Conservation (phyloP, 176 grass and related monocot genomes). For the Musa itinerans region DNA sequence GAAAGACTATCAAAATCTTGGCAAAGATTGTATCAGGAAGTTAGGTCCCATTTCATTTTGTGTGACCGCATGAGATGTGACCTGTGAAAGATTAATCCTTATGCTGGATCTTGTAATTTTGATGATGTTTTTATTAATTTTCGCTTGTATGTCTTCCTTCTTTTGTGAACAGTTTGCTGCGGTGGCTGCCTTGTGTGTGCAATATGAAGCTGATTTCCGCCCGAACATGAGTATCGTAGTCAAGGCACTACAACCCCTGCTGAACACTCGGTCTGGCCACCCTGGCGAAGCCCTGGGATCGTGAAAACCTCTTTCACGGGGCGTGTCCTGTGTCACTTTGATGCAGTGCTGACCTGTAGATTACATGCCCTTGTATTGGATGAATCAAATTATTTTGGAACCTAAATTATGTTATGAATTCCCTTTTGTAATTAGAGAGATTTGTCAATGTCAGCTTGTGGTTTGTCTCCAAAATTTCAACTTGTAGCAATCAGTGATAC, state of each 20-base stretch:
- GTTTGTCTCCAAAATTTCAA: too few species aligned
- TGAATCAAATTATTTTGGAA: background rate
- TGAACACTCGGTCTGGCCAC: background rate
- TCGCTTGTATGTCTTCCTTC: background rate
- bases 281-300: background rate
- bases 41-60: background rate
- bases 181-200: background rate
- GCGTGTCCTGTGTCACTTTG: background rate
- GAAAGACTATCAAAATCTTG: too few species aligned
- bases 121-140: background rate
- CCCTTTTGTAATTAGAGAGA: too few species aligned
- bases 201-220: conserved; percentile 2
- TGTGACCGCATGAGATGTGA: background rate
- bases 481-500: too few species aligned
- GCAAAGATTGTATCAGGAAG: background rate
- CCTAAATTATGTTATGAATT: too few species aligned
- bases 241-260: conserved; percentile 1
- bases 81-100: background rate
- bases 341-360: background rate
- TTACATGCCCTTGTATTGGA: background rate
- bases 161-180: background rate
- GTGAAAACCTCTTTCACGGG: background rate
- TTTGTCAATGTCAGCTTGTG: too few species aligned
- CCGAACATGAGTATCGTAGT: conserved; percentile 5
- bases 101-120: background rate